Conservation (phyloP, 768 basidiomycete species). For the Hygrophoropsis aurantiaca region DNA sequence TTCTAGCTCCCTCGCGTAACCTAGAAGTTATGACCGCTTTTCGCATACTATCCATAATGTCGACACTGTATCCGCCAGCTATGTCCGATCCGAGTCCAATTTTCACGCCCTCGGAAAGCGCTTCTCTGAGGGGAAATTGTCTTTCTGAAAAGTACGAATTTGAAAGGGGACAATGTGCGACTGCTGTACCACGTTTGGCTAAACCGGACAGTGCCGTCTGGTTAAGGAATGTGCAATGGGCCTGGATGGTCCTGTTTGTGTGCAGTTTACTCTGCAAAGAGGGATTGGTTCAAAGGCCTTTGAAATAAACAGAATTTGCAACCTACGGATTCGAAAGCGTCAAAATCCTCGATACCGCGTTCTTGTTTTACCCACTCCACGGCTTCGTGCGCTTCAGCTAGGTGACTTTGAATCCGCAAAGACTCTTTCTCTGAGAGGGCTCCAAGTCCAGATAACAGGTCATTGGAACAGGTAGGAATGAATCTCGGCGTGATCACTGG, state of each 20-base stretch:
- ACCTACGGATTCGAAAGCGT: constrained; percentile 68
- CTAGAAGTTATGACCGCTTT: constrained; percentile 71
- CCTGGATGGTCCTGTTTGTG: constrained; percentile 69
- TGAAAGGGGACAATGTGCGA: constrained; percentile 88
- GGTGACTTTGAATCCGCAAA: constrained; percentile 75
- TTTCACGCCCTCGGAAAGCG: constrained; percentile 57
- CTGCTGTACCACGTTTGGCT: constrained; percentile 48
- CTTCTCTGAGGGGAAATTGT: constrained; percentile 70
- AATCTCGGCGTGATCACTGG: constrained; percentile 90
- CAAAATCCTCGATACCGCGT: constrained; percentile 66
- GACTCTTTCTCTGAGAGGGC: constrained; percentile 44
- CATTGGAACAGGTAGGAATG: constrained; percentile 83
- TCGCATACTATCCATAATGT: constrained; percentile 80
- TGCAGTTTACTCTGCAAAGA: constrained; percentile 54
- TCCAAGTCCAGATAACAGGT: constrained; percentile 63
- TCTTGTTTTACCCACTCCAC: constrained; percentile 68
- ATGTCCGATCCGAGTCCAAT: constrained; percentile 86
- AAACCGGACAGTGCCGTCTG: constrained; percentile 51
- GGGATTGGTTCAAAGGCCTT: background rate
- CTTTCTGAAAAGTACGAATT: constrained; percentile 83
- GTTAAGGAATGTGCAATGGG: constrained; percentile 86
- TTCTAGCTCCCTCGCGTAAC: constrained; percentile 58
- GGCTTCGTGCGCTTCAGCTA: constrained; percentile 78
- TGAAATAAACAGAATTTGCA: background rate
- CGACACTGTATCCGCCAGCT: constrained; percentile 81